Evolutionary conservation across 2,329 filamentous ascomycete species (phyloP), one percentile per base, ranked within the genome.

Genomic region (Arthroderma sp.): DNA sequence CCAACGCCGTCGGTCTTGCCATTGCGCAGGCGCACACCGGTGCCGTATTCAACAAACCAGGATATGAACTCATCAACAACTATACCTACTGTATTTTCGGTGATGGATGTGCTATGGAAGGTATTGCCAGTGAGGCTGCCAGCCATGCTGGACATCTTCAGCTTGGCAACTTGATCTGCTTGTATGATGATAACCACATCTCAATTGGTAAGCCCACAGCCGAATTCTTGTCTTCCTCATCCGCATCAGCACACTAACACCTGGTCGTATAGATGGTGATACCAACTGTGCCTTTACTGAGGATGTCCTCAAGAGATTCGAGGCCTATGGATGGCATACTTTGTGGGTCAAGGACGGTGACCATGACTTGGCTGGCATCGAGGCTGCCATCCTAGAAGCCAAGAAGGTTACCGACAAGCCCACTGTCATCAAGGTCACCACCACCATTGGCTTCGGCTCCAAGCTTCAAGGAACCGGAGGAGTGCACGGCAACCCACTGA

Each of bases 141-240:
- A 94, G 87, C 49, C 77, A 87, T 56, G 91, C 91, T 56, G 91
- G 91, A 62, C 91, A 98, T 74, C 77, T 96, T 68, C 84, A 96
- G 77, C 80, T 98, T 53, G 91, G 89, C 64, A 98, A 96, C 77
- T 75, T 98, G 61, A 96, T 96, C 69, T 80, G 78, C 68, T 77
- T 98, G 70, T 98, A 89, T 69, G 91, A 98, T 64, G 91, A 98
- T 76, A 98, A 98, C 79, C 84, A 94, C 68, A 96, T 98, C 63
- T 94, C 78, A 54, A 81, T 81, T 58, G 77, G 78, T 80, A 62
- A 63, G 74, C 49, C 29, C 41, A 22, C 11, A 30, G 11, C 3
- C 29, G 11, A 2, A n/a, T 8, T 22, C 6, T 29, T 27, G 29
- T 10, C 7, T 38, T 22, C 15, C 28, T 4, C 29, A 15, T 29